These are phyloP conservation scores for Hordeum marinum DNA, from an alignment of 176 grass and related monocot species.

Conservation along the genomic window DNA sequence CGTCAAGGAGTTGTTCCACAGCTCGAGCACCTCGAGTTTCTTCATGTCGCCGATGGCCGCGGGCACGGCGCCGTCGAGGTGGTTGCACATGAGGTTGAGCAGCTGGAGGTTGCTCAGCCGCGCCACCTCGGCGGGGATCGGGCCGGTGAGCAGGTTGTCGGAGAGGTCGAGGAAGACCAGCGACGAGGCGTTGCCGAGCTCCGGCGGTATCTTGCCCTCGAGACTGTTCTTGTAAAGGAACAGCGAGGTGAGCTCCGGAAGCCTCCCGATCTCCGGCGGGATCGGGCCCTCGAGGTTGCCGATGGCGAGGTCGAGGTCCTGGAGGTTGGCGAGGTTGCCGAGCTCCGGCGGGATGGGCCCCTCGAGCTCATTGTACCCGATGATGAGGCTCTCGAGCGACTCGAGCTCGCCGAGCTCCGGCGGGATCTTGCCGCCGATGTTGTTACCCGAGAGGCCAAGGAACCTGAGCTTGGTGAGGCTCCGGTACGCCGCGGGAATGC, in stretches of 20 bases:
- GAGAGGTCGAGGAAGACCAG: conserved; percentile 74
- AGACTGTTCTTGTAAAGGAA: conserved; percentile 82
- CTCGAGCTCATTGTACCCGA: conserved; percentile 81
- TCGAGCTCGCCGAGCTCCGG: conserved; percentile 62
- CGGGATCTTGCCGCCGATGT: conserved; percentile 82
- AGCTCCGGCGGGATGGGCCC: conserved; percentile 74
- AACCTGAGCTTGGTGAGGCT: conserved; percentile 74
- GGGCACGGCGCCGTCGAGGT: conserved; percentile 62
- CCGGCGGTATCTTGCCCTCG: conserved; percentile 57
- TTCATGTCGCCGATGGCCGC: conserved; percentile 51
- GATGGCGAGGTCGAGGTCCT: conserved; percentile 77
- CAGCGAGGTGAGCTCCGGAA: conserved; percentile 50
- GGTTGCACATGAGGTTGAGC: conserved; percentile 94
- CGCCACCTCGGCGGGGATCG: conserved; percentile 56
- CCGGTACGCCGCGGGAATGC: conserved; percentile 63
- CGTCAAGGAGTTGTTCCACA: conserved; percentile 90
- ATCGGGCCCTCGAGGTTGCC: conserved; percentile 63
- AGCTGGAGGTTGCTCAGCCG: conserved; percentile 54
- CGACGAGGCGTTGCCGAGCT: conserved; percentile 62
- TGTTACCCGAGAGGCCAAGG: conserved; percentile 84
- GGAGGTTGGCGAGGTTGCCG: conserved; percentile 68
- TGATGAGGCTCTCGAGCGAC: conserved; percentile 73
- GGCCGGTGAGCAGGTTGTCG: conserved; percentile 60
- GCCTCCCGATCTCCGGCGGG: conserved; percentile 65
- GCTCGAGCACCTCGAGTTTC: conserved; percentile 67